Evolutionary conservation across 352 stramenopile genomes (phyloP).

Genomic region (Globisporangium spiculum): DNA sequence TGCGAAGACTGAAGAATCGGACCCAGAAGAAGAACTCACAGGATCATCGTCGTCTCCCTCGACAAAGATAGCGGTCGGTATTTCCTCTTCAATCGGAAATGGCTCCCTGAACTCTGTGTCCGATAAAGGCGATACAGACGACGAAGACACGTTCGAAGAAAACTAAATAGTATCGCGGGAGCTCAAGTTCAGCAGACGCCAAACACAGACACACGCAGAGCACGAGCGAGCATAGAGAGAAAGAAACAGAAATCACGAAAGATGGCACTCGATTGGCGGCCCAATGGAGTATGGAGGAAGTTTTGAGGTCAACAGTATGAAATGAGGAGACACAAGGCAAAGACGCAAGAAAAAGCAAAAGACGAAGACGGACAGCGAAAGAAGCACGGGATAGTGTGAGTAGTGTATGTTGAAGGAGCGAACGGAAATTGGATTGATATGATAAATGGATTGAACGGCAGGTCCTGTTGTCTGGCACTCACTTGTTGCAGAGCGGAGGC

Average conservation of each 20-base stretch:
- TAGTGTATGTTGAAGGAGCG: conserved; percentile 13
- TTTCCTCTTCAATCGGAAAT: conserved; percentile 10
- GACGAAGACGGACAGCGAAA: background rate
- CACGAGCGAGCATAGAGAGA: conserved; percentile 6
- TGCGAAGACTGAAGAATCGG: conserved; percentile 55
- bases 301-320: conserved; percentile 15
- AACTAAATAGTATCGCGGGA: conserved; percentile 13
- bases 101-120: background rate
- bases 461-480: conserved; percentile 1
- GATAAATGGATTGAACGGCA: conserved; percentile 12
- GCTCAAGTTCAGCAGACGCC: background rate
- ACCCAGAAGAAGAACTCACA: conserved; percentile 40
- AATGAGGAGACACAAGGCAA: conserved; percentile 2
- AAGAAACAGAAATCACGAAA: background rate
- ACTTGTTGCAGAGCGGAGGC: background rate
- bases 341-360: conserved; percentile 10
- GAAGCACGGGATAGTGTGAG: conserved; percentile 7
- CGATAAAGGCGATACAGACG: conserved; percentile 16
- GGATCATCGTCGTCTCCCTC: background rate
- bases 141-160: conserved; percentile 23
- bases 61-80: background rate
- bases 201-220: conserved; percentile 1
- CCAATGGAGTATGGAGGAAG: conserved; percentile 16
- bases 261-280: conserved; percentile 1
- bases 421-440: conserved; percentile 17